These are phyloP conservation scores for Poterioochromonas sp. DNA, from an alignment of 352 stramenopile genomes.

Conservation along the genomic window DNA sequence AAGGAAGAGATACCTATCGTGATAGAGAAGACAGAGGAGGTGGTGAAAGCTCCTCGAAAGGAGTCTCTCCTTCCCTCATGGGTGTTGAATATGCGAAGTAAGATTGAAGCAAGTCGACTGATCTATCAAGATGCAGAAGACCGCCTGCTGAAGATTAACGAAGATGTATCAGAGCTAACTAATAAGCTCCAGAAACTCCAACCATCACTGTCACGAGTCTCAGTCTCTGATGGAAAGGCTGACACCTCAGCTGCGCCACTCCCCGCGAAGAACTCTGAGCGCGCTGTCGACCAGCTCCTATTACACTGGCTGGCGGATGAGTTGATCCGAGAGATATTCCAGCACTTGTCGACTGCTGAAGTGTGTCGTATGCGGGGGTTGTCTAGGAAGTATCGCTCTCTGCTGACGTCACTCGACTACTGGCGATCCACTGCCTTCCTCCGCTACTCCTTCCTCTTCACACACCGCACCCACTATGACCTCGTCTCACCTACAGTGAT, in stretches of 20 bases:
- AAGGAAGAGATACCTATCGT: too few relatives aligned
- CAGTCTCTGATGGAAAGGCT: neutral
- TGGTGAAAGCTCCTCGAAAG: neutral
- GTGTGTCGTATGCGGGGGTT: too few relatives aligned
- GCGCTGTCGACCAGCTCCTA: neutral
- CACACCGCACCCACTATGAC: neutral
- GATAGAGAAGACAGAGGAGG: too few relatives aligned
- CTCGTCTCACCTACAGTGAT: too few relatives aligned
- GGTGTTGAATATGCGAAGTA: neutral
- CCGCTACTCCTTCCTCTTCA: neutral
- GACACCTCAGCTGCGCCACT: neutral
- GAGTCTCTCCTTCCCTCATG: neutral
- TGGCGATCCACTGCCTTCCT: neutral
- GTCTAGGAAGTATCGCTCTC: too few relatives aligned
- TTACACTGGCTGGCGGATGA: neutral
- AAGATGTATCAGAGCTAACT: neutral
- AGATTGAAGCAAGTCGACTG: conserved; percentile 2
- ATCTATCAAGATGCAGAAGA: neutral
- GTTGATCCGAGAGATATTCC: neutral
- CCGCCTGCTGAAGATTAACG: neutral
- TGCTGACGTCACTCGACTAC: too few relatives aligned
- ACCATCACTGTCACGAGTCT: neutral
- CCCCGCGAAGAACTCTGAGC: neutral
- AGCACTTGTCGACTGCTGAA: neutral
- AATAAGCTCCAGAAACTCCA: neutral